Evolutionary conservation across 768 basidiomycete genomes (phyloP), one percentile per base, ranked within the genome.

Genomic region (Boletus subparvulus): DNA sequence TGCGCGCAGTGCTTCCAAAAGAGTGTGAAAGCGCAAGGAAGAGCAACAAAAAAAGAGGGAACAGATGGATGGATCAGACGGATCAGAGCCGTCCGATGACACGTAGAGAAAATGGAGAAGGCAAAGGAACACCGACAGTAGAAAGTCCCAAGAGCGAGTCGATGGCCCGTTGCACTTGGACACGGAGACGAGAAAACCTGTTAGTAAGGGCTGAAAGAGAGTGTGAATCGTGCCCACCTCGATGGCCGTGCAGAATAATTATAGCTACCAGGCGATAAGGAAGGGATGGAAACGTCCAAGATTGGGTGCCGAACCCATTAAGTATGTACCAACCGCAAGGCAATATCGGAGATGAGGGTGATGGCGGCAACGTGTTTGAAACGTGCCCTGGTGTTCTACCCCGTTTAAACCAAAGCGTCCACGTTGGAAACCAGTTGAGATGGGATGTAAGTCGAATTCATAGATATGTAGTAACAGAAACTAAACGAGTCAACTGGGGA

Each of bases 261-360:
- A 59, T 57, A 61, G 24, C 43, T 17, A 48, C 41, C 57, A 46
- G 50, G 49, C 42, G 46, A 56, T 56, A 55, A 58, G 48, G 8
- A 58, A n/a, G 39, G 44, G 40, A 47, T 32, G 49, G 53, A 55
- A 30, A 36, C 14, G 40, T 46, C 53, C 48, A 63, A 56, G 54
- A 63, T 54, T 44, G 44, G 40, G 42, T 45, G 53, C 3, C 11
- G 32, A 35, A 19, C n/a, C 13, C 45, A 49, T 56, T 59, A 21
- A 21, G 21, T 21, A 59, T 63, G 58, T 59, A 60, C 46, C 26
- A 37, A 50, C 48, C 50, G 41, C 51, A 24, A 50, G 40, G 56
- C 52, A 28, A 41, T 16, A 19, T 42, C 69, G 68, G 69, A 70
- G 19, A 70, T 68, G 68, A 69, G 46, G 52, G 48, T 30, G 50